A percentile compares a stretch with the other conserved stretches of the same genome.
Evolutionary conservation across 768 basidiomycete genomes (phyloP).

Genomic region (Suillus sp.): DNA sequence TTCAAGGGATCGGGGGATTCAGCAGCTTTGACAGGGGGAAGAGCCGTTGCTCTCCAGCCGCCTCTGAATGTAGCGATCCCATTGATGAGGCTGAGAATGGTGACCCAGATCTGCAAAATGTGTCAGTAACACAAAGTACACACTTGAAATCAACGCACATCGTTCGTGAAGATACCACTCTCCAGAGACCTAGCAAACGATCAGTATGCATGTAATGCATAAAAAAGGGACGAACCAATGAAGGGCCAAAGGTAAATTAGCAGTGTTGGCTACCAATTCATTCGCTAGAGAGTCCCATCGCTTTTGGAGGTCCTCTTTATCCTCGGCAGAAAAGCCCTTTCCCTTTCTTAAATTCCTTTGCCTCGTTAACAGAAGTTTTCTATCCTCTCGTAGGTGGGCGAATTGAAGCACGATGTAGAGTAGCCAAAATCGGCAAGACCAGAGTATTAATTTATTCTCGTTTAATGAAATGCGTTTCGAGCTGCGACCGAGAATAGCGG

Average conservation of each 20-base stretch:
- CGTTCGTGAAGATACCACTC: conserved; percentile 64
- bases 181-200: conserved; percentile 58
- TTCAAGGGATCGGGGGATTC: neutral
- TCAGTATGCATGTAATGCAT: conserved; percentile 5
- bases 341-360: conserved; percentile 59
- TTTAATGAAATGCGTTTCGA: conserved; percentile 49
- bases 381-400: conserved; percentile 69
- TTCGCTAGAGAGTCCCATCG: conserved; percentile 72
- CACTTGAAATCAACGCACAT: conserved; percentile 43
- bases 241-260: conserved; percentile 79
- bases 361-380: conserved; percentile 54
- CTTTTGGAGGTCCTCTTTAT: conserved; percentile 56
- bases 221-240: conserved; percentile 56
- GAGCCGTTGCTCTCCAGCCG: conserved; percentile 71
- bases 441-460: conserved; percentile 51
- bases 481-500: conserved; percentile 43
- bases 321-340: conserved; percentile 52
- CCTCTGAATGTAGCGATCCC: conserved; percentile 63
- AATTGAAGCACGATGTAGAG: conserved; percentile 78
- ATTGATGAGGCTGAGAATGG: conserved; percentile 47
- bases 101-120: conserved; percentile 39
- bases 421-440: conserved; percentile 85
- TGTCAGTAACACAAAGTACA: conserved; percentile 13
- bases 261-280: conserved; percentile 70
- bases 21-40: conserved; percentile 16